A percentile compares a stretch with the other conserved stretches of the same genome.
These are phyloP conservation scores for Kodamaea suecica DNA, from an alignment of 1,139 yeast genomes.

Conservation along the genomic window DNA sequence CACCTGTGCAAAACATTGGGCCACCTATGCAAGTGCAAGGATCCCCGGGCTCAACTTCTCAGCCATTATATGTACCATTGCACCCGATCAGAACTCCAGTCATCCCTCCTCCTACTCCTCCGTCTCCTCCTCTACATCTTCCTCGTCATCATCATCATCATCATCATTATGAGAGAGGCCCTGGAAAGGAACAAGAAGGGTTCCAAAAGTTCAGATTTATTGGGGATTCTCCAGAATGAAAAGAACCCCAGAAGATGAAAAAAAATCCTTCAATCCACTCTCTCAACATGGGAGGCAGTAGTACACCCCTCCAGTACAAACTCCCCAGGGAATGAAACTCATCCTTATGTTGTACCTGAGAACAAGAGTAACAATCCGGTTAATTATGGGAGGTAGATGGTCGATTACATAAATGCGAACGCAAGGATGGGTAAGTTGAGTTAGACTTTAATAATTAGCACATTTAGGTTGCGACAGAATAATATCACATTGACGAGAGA, in stretches of 20 bases:
- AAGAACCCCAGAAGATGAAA: neutral
- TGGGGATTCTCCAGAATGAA: slow-evolving; percentile 1
- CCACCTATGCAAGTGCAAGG: slow-evolving; percentile 1
- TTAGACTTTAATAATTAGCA: too few relatives aligned
- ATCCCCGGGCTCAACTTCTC: neutral
- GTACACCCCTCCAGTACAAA: neutral
- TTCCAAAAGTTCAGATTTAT: slow-evolving; percentile 7
- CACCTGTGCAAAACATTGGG: slow-evolving; percentile 1
- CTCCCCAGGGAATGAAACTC: neutral
- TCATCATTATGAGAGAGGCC: slow-evolving; percentile 6
- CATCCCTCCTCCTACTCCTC: slow-evolving; percentile 4
- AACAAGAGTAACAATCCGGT: neutral
- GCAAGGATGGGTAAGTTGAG: too few relatives aligned
- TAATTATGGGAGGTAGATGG: too few relatives aligned
- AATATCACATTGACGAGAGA: too few relatives aligned
- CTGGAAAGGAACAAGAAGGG: slow-evolving; percentile 4
- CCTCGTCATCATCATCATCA: too few relatives aligned
- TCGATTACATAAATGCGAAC: too few relatives aligned
- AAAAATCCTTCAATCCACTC: slow-evolving; percentile 2
- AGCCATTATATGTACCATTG: neutral
- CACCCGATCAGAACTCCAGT: slow-evolving; percentile 1
- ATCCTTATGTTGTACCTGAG: neutral
- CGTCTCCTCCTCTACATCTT: too few relatives aligned
- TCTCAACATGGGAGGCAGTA: slow-evolving; percentile 1
- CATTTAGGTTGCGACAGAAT: too few relatives aligned